Conservation (phyloP, 1,139 yeast species). For the Barnettozyma hawaiiensis region DNA sequence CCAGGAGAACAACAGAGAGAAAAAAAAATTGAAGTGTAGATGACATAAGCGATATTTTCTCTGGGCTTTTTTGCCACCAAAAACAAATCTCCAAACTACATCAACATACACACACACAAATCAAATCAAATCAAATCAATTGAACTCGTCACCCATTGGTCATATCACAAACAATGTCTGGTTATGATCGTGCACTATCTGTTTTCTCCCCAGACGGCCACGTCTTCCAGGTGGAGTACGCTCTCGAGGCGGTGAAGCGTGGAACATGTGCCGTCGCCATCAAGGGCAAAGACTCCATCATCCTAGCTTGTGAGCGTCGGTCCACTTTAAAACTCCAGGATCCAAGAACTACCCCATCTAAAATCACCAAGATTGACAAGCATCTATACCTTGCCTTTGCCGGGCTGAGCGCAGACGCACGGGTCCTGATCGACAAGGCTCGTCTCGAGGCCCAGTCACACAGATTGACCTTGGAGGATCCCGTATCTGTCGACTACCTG, state of each 20-base stretch:
- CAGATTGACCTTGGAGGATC: conserved; percentile 86
- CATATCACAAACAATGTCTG: conserved; percentile 51
- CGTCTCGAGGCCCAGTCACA: conserved; percentile 98
- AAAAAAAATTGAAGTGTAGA: too few species aligned
- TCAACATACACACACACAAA: too few species aligned
- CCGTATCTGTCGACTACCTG: conserved; percentile 87
- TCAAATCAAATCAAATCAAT: neutral
- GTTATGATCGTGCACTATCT: conserved; percentile 98
- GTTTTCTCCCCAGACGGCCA: conserved; percentile 99
- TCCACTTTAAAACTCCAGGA: conserved; percentile 93
- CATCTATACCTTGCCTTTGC: conserved; percentile 94
- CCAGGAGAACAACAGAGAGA: too few species aligned
- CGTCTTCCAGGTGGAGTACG: conserved; percentile 97
- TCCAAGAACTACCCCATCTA: conserved; percentile 92
- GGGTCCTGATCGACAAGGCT: conserved; percentile 91
- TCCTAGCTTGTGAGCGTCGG: conserved; percentile 94
- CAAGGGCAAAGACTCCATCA: conserved; percentile 83
- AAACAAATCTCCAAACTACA: neutral
- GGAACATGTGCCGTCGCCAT: conserved; percentile 98
- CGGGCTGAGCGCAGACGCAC: conserved; percentile 96
- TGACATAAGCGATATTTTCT: too few species aligned
- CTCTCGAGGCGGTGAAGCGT: conserved; percentile 95
- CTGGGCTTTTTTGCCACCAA: neutral
- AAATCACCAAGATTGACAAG: conserved; percentile 85
- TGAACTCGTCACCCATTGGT: too few species aligned